These are phyloP conservation scores for Gossypium trilobum DNA, from an alignment of 441 rosid genomes.

Conservation along the genomic window DNA sequence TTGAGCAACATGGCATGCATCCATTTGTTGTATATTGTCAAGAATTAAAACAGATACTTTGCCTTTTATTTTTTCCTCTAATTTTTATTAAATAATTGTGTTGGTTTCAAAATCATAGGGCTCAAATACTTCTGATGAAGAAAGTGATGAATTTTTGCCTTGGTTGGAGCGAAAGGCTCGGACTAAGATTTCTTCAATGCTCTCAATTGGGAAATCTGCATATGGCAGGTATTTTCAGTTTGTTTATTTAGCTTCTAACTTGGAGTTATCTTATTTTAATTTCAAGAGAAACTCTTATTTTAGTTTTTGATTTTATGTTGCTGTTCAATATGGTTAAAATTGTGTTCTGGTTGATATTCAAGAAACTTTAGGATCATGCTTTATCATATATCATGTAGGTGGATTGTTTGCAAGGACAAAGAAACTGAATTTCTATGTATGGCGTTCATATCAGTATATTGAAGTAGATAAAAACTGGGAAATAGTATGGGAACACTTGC, in stretches of 20 bases:
- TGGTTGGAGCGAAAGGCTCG: constrained; percentile 70
- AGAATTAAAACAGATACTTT: background rate
- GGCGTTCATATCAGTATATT: background rate
- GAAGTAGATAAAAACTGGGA: background rate
- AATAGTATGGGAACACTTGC: background rate
- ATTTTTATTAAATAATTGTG: background rate
- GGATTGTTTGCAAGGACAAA: background rate
- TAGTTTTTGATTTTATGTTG: background rate
- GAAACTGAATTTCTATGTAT: background rate
- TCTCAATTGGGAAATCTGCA: constrained; percentile 55
- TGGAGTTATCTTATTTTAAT: background rate
- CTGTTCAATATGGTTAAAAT: background rate
- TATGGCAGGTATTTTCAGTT: constrained; percentile 43
- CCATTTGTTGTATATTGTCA: background rate
- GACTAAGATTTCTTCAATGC: constrained; percentile 38
- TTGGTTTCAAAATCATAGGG: constrained; percentile 12
- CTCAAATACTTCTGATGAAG: constrained; percentile 30
- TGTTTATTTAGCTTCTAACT: background rate
- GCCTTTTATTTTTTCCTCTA: background rate
- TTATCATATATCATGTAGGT: background rate
- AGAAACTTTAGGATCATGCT: background rate
- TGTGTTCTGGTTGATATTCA: background rate
- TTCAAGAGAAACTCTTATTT: background rate
- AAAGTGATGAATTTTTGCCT: constrained; percentile 47
- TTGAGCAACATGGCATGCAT: background rate